These are phyloP conservation scores for Scalesia atractyloides DNA, from an alignment of 129 eudicot species.

Conservation along the genomic window DNA sequence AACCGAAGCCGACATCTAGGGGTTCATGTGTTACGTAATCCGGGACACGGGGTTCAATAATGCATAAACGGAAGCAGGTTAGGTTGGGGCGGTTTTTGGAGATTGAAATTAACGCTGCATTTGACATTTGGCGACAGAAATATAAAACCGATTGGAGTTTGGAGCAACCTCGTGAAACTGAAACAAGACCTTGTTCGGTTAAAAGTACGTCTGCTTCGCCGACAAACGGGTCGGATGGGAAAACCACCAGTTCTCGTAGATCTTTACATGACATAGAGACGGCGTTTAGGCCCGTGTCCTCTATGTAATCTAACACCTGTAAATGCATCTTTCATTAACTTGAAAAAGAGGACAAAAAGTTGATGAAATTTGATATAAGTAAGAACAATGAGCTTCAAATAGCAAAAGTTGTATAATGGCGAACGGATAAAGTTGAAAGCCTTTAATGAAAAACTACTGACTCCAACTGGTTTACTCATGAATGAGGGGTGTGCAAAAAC, in stretches of 20 bases:
- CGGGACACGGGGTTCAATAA: slow-evolving; percentile 60
- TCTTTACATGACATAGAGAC: slow-evolving; percentile 67
- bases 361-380: not conserved
- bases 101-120: slow-evolving; percentile 64
- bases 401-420: not conserved
- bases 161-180: slow-evolving; percentile 83
- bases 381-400: not conserved
- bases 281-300: slow-evolving; percentile 69
- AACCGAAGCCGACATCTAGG: slow-evolving; percentile 77
- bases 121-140: slow-evolving; percentile 84
- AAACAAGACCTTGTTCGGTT: slow-evolving; percentile 42
- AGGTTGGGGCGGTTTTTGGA: slow-evolving; percentile 60
- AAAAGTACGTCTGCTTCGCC: slow-evolving; percentile 59
- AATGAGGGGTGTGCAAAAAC: too few relatives aligned
- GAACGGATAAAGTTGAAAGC: not conserved
- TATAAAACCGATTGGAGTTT: slow-evolving; percentile 78
- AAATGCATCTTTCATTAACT: not conserved
- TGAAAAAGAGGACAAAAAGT: not conserved
- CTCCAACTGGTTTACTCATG: not conserved
- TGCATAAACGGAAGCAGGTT: slow-evolving; percentile 59
- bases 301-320: slow-evolving; percentile 75
- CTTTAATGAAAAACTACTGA: not conserved
- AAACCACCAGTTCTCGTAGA: slow-evolving; percentile 72
- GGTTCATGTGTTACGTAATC: slow-evolving; percentile 43
- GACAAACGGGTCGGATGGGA: slow-evolving; percentile 77